Percentiles rank a stretch among this genome's conserved stretches.
Conservation (phyloP, 2,329 filamentous ascomycete species). For the Ustilaginoidea virens region DNA sequence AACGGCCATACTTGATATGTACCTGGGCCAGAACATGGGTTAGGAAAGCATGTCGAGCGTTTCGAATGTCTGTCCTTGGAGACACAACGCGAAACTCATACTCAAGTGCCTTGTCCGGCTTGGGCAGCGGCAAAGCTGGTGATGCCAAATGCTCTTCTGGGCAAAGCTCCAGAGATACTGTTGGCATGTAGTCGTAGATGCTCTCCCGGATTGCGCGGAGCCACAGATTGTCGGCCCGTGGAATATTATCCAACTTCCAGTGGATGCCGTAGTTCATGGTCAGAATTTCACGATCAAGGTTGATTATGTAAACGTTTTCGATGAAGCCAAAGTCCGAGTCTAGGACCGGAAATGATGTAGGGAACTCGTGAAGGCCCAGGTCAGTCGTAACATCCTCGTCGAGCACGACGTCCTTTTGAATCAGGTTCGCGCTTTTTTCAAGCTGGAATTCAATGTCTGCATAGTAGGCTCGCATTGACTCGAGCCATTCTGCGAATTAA, state of each 20-base stretch:
- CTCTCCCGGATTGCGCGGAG: constrained; percentile 3
- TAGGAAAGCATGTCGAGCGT: constrained; percentile 2
- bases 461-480: constrained; percentile 2
- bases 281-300: constrained; percentile 8
- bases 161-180: constrained; percentile 5
- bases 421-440: constrained; percentile 2
- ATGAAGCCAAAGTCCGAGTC: constrained; percentile 2
- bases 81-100: background rate
- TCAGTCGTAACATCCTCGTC: no score
- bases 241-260: constrained; percentile 8
- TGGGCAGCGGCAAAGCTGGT: constrained; percentile 5
- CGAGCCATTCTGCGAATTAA: constrained; percentile 5
- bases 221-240: constrained; percentile 6
- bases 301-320: constrained; percentile 6
- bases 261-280: constrained; percentile 8
- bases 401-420: background rate
- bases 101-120: background rate
- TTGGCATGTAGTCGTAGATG: constrained; percentile 4
- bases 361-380: constrained; percentile 1
- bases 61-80: background rate
- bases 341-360: constrained; percentile 5
- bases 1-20: constrained; percentile 2
- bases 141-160: constrained; percentile 6
- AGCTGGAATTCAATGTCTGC: constrained; percentile 3
- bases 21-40: constrained; percentile 3